phyloP scores from a whole-genome alignment of 2,329 filamentous ascomycete genomes.

The Epichloe aotearoae region DNA sequence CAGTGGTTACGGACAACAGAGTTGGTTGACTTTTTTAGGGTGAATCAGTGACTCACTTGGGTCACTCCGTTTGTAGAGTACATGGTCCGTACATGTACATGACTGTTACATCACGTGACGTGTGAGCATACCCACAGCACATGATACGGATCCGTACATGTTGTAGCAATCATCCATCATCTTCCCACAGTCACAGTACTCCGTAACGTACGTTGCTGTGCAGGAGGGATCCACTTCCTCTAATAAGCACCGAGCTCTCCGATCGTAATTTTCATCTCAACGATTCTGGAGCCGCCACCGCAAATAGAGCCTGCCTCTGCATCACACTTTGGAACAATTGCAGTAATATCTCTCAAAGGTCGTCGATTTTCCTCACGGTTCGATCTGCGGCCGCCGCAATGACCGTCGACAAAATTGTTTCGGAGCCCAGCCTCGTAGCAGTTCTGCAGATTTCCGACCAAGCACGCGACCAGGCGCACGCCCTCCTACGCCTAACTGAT shows the following conservation, averaged over 20 bases:
- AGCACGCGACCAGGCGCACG: constrained; percentile 58
- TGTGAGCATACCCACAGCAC: too few species aligned
- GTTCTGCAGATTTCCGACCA: constrained; percentile 62
- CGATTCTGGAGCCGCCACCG: neutral
- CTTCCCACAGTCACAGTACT: too few species aligned
- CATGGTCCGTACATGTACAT: too few species aligned
- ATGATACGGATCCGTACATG: too few species aligned
- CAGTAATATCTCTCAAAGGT: neutral
- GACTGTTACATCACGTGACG: too few species aligned
- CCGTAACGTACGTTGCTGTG: too few species aligned
- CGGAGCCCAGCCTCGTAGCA: constrained; percentile 41
- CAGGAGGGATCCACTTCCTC: neutral
- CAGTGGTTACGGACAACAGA: too few species aligned
- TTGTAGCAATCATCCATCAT: too few species aligned
- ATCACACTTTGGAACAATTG: neutral
- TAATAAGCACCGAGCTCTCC: neutral
- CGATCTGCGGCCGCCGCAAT: constrained; percentile 12
- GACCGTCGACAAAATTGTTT: constrained; percentile 27
- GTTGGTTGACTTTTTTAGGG: too few species aligned
- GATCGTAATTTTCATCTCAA: too few species aligned
- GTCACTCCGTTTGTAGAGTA: too few species aligned
- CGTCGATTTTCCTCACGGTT: neutral
- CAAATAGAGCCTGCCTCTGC: neutral
- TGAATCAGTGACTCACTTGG: too few species aligned
- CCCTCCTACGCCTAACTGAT: constrained; percentile 43